phyloP scores from a whole-genome alignment of 2,329 filamentous ascomycete genomes.

The Fusarium sp. region DNA sequence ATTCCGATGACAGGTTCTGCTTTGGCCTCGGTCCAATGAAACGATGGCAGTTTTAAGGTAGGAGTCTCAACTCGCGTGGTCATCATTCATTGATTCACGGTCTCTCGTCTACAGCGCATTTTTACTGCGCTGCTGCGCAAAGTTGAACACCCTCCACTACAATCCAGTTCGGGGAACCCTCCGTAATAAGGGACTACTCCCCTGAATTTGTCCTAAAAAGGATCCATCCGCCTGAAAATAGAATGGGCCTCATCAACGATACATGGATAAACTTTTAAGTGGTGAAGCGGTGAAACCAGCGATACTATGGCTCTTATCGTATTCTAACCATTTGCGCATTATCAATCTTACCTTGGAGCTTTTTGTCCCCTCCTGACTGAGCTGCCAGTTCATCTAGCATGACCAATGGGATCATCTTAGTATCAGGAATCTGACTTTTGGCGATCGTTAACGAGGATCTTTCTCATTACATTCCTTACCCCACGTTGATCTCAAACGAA shows the following conservation, averaged over 20 bases:
- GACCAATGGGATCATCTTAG: neutral
- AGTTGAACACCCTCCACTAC: neutral
- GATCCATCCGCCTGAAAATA: neutral
- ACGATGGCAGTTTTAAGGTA: conserved; percentile 8
- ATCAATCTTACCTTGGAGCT: neutral
- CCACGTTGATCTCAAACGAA: neutral
- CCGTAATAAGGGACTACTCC: conserved; percentile 8
- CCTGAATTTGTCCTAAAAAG: conserved; percentile 26
- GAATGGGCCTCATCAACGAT: conserved; percentile 16
- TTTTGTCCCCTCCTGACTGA: neutral
- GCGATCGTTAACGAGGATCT: conserved; percentile 9
- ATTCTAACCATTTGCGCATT: conserved; percentile 19
- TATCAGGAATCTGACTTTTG: conserved; percentile 7
- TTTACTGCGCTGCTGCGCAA: conserved; percentile 21
- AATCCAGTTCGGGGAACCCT: conserved; percentile 5
- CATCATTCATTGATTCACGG: conserved; percentile 12
- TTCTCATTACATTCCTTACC: conserved; percentile 3
- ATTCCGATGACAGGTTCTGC: conserved; percentile 5
- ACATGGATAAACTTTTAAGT: conserved; percentile 5
- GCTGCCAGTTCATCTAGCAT: neutral
- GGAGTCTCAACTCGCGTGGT: conserved; percentile 24
- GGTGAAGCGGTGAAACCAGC: conserved; percentile 28
- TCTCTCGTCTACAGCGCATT: neutral
- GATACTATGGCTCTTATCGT: conserved; percentile 14
- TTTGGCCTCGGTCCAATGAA: conserved; percentile 29